phyloP scores from a whole-genome alignment of 208 protist species.

The Leptomonas seymouri region DNA sequence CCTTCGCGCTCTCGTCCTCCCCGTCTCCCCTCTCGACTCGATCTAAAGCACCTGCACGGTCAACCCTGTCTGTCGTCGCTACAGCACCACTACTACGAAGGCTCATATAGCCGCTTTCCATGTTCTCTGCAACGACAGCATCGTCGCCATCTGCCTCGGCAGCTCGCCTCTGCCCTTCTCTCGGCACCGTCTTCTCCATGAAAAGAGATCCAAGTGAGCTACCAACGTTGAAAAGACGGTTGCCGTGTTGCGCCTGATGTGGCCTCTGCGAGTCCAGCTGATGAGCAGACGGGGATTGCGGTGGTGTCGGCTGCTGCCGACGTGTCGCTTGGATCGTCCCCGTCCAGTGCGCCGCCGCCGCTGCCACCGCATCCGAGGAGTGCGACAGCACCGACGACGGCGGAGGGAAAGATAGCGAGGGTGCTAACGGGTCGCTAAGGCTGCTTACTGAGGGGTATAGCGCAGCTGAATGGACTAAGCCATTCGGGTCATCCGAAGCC shows the following conservation, averaged over 20 bases:
- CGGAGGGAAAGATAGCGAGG: conserved; percentile 8
- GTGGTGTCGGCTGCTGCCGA: not conserved
- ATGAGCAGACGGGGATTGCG: not conserved
- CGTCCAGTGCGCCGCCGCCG: not conserved
- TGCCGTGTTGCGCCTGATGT: not conserved
- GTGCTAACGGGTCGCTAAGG: not conserved
- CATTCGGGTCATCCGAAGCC: conserved; percentile 1
- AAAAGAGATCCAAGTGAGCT: conserved; percentile 14
- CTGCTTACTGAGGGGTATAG: conserved; percentile 1
- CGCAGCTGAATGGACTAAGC: conserved; percentile 15
- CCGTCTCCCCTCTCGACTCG: not conserved
- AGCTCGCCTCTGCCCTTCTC: not conserved
- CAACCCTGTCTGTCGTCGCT: not conserved
- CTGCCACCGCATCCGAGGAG: not conserved
- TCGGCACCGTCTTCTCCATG: conserved; percentile 11
- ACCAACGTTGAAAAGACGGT: not conserved
- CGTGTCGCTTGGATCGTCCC: not conserved
- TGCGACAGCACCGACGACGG: not conserved
- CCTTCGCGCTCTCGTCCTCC: conserved; percentile 9
- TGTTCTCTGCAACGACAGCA: not conserved
- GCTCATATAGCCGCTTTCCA: not conserved
- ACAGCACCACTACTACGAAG: too few relatives aligned
- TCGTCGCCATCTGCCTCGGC: not conserved
- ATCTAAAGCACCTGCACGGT: not conserved
- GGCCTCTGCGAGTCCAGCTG: not conserved